phyloP scores from a whole-genome alignment of 2,329 filamentous ascomycete genomes.

The Fusarium oligoseptatum region DNA sequence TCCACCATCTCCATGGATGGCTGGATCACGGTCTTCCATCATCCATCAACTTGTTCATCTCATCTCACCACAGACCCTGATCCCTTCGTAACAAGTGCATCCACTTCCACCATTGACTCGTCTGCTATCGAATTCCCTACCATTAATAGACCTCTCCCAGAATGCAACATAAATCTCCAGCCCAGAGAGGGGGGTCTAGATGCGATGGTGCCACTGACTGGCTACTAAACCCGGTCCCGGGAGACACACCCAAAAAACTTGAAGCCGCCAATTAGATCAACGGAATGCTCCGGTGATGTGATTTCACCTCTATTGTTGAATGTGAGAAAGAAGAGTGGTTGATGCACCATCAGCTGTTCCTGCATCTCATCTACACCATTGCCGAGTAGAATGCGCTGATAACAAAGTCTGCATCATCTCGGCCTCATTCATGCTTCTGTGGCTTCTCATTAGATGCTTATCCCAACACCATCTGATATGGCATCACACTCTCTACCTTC shows the following conservation, averaged over 20 bases:
- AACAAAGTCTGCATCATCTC: neutral
- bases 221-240: neutral
- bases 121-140: neutral
- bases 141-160: neutral
- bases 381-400: neutral
- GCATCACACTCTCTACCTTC: neutral
- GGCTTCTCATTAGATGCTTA: neutral
- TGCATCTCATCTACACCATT: neutral
- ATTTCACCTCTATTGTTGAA: neutral
- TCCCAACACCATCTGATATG: neutral
- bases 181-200: neutral
- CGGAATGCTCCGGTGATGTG: neutral
- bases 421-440: neutral
- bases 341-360: conserved; percentile 5
- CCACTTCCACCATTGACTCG: neutral
- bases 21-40: neutral
- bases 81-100: neutral
- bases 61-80: conserved; percentile 7
- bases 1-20: neutral
- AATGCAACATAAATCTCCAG: neutral
- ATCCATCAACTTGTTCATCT: conserved; percentile 3
- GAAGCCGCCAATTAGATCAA: neutral
- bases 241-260: neutral
- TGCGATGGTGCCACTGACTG: neutral
- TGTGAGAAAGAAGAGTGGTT: neutral